Evolutionary conservation across 2,329 filamentous ascomycete species (phyloP).

Genomic region (Colletotrichum falcatum): DNA sequence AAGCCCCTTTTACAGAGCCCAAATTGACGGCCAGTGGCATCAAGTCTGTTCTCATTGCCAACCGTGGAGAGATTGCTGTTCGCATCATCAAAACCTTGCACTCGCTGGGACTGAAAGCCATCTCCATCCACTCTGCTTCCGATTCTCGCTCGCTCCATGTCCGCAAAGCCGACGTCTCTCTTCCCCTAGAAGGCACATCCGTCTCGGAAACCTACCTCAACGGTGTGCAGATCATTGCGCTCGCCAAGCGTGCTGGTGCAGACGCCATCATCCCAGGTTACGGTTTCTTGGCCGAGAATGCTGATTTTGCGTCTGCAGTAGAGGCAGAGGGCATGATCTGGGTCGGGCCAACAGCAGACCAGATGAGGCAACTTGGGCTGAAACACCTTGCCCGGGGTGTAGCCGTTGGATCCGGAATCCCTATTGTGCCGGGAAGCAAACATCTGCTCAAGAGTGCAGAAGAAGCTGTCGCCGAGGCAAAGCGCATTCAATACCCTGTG

Average conservation of each 20-base stretch:
- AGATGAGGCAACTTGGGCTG: constrained; percentile 53
- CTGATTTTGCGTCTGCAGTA: constrained; percentile 68
- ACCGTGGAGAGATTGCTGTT: constrained; percentile 80
- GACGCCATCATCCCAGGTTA: constrained; percentile 76
- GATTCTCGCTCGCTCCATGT: constrained; percentile 78
- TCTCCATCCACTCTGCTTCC: constrained; percentile 74
- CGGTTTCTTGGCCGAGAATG: constrained; percentile 74
- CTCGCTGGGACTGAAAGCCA: constrained; percentile 74
- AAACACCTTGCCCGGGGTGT: constrained; percentile 54
- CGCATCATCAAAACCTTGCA: constrained; percentile 76
- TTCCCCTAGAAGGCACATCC: constrained; percentile 68
- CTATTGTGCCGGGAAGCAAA: constrained; percentile 51
- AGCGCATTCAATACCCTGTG: constrained; percentile 52
- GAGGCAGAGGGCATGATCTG: constrained; percentile 67
- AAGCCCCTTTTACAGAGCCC: background rate
- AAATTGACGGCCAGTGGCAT: constrained; percentile 29
- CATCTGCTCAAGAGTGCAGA: constrained; percentile 45
- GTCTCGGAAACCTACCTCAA: constrained; percentile 71
- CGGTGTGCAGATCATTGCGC: constrained; percentile 67
- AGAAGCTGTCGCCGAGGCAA: constrained; percentile 47
- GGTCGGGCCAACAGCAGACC: constrained; percentile 66
- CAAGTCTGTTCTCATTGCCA: constrained; percentile 71
- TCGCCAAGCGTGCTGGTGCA: constrained; percentile 61
- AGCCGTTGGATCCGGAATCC: constrained; percentile 48
- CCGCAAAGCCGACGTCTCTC: constrained; percentile 72